Percentiles rank a stretch among this genome's conserved stretches.
Conservation (phyloP, 441 rosid genomes). For the Adansonia grandidieri region DNA sequence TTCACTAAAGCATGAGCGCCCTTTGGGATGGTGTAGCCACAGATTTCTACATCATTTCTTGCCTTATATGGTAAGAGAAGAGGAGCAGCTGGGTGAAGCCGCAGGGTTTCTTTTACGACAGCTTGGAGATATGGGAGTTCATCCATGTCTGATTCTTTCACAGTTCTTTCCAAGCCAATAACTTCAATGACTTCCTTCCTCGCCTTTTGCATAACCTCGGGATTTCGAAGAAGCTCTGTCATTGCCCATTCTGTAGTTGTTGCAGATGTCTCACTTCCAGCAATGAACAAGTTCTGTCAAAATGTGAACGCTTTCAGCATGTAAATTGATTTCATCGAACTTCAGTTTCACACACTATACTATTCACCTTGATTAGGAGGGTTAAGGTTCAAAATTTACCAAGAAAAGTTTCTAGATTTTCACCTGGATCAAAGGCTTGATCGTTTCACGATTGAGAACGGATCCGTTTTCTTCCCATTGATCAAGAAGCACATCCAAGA, state of each 20-base stretch:
- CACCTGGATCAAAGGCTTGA: conserved; percentile 28
- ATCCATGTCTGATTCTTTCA: conserved; percentile 24
- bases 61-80: conserved; percentile 30
- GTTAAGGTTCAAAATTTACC: background rate
- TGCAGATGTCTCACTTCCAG: conserved; percentile 32
- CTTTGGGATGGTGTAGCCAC: conserved; percentile 22
- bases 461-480: conserved; percentile 23
- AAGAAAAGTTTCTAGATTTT: background rate
- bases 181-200: conserved; percentile 16
- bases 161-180: conserved; percentile 10
- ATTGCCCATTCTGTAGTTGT: conserved; percentile 30
- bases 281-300: conserved; percentile 23
- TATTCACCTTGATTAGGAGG: background rate
- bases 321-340: background rate
- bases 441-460: conserved; percentile 19
- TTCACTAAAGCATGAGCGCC: conserved; percentile 22
- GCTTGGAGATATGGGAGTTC: conserved; percentile 26
- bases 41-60: conserved; percentile 20
- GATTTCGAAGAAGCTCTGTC: conserved; percentile 27
- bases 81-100: conserved; percentile 28
- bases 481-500: conserved; percentile 31
- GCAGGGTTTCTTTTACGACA: conserved; percentile 25
- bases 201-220: conserved; percentile 16
- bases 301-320: background rate
- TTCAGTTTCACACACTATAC: no score